These are phyloP conservation scores for Polyporus tsugae DNA, from an alignment of 1,284 basidiomycete genomes.

Conservation along the genomic window DNA sequence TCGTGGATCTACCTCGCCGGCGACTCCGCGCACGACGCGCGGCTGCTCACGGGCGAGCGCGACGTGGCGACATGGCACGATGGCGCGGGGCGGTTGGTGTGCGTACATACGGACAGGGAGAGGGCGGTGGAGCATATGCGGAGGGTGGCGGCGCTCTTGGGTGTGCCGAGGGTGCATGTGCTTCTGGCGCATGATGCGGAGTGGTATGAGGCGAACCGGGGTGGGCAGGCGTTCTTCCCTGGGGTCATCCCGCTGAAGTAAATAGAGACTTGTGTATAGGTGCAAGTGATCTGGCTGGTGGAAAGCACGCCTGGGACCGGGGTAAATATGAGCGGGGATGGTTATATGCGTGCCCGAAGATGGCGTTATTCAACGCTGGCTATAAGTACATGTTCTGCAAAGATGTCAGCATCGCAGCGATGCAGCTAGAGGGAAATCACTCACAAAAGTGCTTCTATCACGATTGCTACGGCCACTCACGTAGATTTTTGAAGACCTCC, in stretches of 20 bases:
- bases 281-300: too few relatives aligned
- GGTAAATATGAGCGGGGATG: too few relatives aligned
- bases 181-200: constrained; percentile 59
- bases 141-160: constrained; percentile 47
- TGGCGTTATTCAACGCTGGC: too few relatives aligned
- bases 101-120: constrained; percentile 53
- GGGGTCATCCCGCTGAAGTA: constrained; percentile 14
- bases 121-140: constrained; percentile 50
- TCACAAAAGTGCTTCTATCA: too few relatives aligned
- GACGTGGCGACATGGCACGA: constrained; percentile 46
- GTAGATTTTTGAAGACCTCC: too few relatives aligned
- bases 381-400: too few relatives aligned
- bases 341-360: too few relatives aligned
- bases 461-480: too few relatives aligned
- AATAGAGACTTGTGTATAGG: neutral
- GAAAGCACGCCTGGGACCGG: too few relatives aligned
- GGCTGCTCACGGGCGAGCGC: constrained; percentile 55
- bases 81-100: constrained; percentile 38
- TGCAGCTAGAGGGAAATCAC: too few relatives aligned
- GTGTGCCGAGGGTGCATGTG: constrained; percentile 51
- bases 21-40: constrained; percentile 62
- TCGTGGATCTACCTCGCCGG: constrained; percentile 65
- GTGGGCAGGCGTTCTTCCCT: constrained; percentile 23
- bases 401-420: too few relatives aligned
- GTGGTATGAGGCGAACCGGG: constrained; percentile 49